Conservation (phyloP, 169 alveolate species). For the Plasmodium sp. region DNA sequence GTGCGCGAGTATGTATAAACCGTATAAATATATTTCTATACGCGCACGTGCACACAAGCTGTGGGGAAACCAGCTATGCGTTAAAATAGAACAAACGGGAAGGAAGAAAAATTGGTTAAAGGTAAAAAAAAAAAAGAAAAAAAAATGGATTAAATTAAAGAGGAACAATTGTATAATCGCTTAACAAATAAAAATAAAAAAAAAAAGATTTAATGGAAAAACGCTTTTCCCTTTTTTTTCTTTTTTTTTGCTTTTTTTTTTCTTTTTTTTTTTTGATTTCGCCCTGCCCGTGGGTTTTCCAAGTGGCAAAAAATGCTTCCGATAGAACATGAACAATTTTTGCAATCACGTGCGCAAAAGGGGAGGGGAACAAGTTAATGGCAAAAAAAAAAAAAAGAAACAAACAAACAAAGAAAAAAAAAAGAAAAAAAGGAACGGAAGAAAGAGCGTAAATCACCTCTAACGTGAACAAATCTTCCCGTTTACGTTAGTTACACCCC, state of each 20-base stretch:
- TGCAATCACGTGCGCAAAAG: conserved; percentile 22
- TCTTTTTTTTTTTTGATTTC: conserved; percentile 19
- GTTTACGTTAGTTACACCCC: not conserved
- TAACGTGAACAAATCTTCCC: conserved; percentile 20
- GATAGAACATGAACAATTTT: conserved; percentile 9
- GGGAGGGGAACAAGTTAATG: not conserved
- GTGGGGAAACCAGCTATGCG: not conserved
- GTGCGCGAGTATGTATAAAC: not conserved
- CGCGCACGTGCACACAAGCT: not conserved
- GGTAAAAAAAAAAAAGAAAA: not conserved
- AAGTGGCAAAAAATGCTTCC: not conserved
- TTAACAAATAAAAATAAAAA: not conserved
- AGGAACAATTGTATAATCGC: not conserved
- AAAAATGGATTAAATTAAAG: conserved; percentile 1
- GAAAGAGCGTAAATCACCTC: not conserved
- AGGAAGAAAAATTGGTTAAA: conserved; percentile 9
- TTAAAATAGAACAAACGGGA: not conserved
- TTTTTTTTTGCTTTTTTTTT: not conserved
- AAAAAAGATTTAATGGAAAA: not conserved
- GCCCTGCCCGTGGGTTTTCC: not conserved
- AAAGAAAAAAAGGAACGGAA: not conserved
- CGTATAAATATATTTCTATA: not conserved
- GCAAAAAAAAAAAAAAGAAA: not conserved
- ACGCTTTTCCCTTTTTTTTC: not conserved
- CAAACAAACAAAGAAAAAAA: not conserved